Evolutionary conservation across 73 alveolate species (phyloP), one percentile per base, ranked within the genome.

Genomic region (Paramecium primaurelia): DNA sequence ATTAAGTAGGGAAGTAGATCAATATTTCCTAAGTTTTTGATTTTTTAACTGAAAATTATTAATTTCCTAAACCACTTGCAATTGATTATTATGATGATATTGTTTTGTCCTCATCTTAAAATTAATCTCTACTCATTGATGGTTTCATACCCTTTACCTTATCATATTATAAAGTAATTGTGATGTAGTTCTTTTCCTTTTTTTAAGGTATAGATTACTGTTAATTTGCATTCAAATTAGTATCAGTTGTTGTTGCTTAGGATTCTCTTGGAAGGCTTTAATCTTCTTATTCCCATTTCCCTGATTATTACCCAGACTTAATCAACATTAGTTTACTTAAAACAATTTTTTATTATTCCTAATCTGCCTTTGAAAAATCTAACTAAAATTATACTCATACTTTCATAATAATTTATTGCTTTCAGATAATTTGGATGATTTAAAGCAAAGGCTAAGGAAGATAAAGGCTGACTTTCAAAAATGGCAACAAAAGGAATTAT

Each of bases 1-100:
- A 87, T 87, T 87, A 40, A 64, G 34, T 40, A 37, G 93, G 88
- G 25, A 87, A 87, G 5, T 64, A 44, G 18, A 87, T 60, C 34
- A 64, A 59, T 11, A 87, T 59, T 64, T 87, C 89, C 37, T 22
- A 36, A 11, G 20, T 9, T 38, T 42, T 75, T 36, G 60, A 42
- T 28, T 75, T 75, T 20, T 64, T 64, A 54, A 25, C 32, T 5
- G 30, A 54, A 54, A 54, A 54, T 25, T 54, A 54, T 34, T 54
- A 54, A 54, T 54, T 54, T 22, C 28, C 69, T 4, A 54, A 54
- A 54, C 28, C 3, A 25, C 34, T 54, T 16, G 69, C 36, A 7
- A 5, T 18, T 18, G 69, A 54, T 18, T 54, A 64, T 64, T 64
- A 28, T 32, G 84, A 64, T 25, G 51, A 34, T 32, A 64, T 28